phyloP scores from a whole-genome alignment of 805 yeast species.

The Cephaloascus fragrans region DNA sequence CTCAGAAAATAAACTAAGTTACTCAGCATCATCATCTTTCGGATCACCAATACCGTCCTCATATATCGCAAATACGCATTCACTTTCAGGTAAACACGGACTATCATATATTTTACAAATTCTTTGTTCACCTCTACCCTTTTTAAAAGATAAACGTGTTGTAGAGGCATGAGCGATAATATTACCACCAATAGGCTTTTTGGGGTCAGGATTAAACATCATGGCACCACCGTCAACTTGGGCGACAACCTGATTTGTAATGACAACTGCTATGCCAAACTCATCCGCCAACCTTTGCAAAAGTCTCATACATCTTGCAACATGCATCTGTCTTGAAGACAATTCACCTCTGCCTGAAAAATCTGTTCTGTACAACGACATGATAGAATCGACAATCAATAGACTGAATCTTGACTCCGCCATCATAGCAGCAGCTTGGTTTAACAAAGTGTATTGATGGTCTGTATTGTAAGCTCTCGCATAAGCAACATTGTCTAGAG shows the following conservation, averaged over 20 bases:
- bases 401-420: conserved; percentile 84
- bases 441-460: conserved; percentile 80
- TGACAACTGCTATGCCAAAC: conserved; percentile 94
- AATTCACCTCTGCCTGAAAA: conserved; percentile 93
- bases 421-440: conserved; percentile 94
- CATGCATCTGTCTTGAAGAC: conserved; percentile 89
- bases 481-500: conserved; percentile 94
- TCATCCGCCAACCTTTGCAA: conserved; percentile 93
- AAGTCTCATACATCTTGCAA: conserved; percentile 86
- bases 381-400: conserved; percentile 91
- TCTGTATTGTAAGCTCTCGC: conserved; percentile 97
- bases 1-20: too few relatives aligned
- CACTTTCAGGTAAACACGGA: conserved; percentile 94
- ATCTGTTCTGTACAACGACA: conserved; percentile 94
- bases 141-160: conserved; percentile 80
- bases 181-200: conserved; percentile 97
- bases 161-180: conserved; percentile 96
- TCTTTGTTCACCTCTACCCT: conserved; percentile 88
- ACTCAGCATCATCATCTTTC: conserved; percentile 52
- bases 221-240: conserved; percentile 89
- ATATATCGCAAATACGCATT: conserved; percentile 89
- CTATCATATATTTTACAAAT: conserved; percentile 92
- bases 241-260: conserved; percentile 94
- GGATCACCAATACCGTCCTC: conserved; percentile 98
- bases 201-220: conserved; percentile 88